Percentiles rank a stretch among this genome's conserved stretches.
phyloP scores from a whole-genome alignment of 2,329 filamentous ascomycete genomes.

The Ceratocystis alfenasii region DNA sequence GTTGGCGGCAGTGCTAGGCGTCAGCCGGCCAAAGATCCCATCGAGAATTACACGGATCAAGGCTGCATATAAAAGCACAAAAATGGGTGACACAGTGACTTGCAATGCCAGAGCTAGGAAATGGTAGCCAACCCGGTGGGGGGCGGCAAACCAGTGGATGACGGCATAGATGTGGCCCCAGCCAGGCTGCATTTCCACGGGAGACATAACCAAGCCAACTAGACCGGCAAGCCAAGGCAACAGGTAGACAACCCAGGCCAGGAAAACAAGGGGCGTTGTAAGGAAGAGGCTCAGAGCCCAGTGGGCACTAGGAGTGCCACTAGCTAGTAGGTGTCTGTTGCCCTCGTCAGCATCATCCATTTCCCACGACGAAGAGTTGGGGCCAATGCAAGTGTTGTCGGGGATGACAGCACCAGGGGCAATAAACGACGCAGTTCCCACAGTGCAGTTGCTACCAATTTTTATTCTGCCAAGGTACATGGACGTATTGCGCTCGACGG shows the following conservation, averaged over 20 bases:
- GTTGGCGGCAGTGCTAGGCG: constrained; percentile 26
- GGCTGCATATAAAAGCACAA: constrained; percentile 35
- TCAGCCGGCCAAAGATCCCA: constrained; percentile 31
- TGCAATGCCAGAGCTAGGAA: constrained; percentile 38
- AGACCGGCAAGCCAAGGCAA: constrained; percentile 37
- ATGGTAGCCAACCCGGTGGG: constrained; percentile 38
- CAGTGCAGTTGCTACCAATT: constrained; percentile 37
- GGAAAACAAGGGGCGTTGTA: constrained; percentile 33
- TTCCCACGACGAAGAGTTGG: constrained; percentile 48
- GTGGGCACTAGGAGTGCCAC: constrained; percentile 34
- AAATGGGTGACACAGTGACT: constrained; percentile 33
- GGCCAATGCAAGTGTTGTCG: constrained; percentile 40
- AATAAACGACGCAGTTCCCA: constrained; percentile 40
- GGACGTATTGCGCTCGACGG: constrained; percentile 43
- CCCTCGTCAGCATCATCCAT: constrained; percentile 36
- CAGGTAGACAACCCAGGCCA: constrained; percentile 33
- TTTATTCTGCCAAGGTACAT: constrained; percentile 44
- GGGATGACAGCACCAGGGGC: constrained; percentile 40
- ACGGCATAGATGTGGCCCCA: constrained; percentile 30
- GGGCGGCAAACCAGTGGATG: constrained; percentile 39
- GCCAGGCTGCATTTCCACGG: constrained; percentile 30
- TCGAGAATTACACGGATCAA: constrained; percentile 34
- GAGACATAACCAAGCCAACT: constrained; percentile 35
- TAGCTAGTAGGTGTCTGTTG: constrained; percentile 35
- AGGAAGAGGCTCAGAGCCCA: constrained; percentile 34